phyloP scores from a whole-genome alignment of 306 rosid species.

The Astragalus membranaceus region DNA sequence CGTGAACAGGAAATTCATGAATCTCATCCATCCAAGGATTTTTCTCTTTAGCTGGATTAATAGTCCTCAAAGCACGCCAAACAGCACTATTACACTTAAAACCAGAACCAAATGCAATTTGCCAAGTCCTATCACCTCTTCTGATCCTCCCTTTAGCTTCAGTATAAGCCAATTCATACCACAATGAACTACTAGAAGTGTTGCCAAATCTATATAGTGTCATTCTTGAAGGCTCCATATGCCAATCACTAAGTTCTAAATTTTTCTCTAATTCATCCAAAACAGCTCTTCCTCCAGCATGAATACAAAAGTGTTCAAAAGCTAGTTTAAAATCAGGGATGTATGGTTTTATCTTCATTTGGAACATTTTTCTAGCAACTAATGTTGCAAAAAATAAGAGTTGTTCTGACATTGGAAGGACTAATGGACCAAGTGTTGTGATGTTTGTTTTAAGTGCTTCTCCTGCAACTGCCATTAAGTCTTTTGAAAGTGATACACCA shows the following conservation, averaged over 20 bases:
- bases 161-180: conserved; percentile 79
- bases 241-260: conserved; percentile 70
- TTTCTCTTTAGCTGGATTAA: conserved; percentile 64
- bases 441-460: conserved; percentile 78
- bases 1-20: conserved; percentile 64
- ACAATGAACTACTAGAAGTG: conserved; percentile 79
- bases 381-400: conserved; percentile 53
- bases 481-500: conserved; percentile 73
- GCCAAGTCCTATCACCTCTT: conserved; percentile 78
- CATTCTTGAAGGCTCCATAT: conserved; percentile 92
- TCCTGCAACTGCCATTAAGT: conserved; percentile 78
- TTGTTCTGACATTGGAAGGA: conserved; percentile 86
- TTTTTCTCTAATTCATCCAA: conserved; percentile 78
- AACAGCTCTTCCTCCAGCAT: conserved; percentile 87
- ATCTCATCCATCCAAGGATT: conserved; percentile 91
- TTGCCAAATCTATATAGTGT: conserved; percentile 66
- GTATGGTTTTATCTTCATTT: conserved; percentile 67
- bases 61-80: conserved; percentile 66
- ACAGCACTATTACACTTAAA: conserved; percentile 89
- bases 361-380: conserved; percentile 56
- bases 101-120: conserved; percentile 84
- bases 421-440: conserved; percentile 79
- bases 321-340: conserved; percentile 82
- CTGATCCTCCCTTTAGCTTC: conserved; percentile 76
- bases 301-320: conserved; percentile 79